Conservation (phyloP, 805 yeast genomes). For the Lachancea sp. region DNA sequence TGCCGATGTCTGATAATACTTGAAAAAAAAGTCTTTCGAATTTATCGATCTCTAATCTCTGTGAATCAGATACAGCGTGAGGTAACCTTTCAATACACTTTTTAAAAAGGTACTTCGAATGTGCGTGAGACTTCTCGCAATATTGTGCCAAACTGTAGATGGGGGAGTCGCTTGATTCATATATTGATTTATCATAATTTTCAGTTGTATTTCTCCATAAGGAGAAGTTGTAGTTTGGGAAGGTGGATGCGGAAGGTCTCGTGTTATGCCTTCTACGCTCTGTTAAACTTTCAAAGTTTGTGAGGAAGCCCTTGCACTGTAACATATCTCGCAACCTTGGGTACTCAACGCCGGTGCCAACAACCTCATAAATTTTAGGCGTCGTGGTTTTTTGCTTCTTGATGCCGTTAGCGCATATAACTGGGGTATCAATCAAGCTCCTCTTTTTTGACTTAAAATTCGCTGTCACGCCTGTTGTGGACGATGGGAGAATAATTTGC, state of each 20-base stretch:
- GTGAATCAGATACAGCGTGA: conserved; percentile 19
- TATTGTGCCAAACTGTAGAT: conserved; percentile 51
- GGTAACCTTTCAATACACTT: conserved; percentile 11
- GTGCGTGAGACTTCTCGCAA: conserved; percentile 47
- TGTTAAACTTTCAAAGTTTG: conserved; percentile 44
- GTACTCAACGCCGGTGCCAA: conserved; percentile 42
- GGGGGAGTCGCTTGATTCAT: conserved; percentile 41
- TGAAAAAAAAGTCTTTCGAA: conserved; percentile 43
- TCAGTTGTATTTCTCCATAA: conserved; percentile 40
- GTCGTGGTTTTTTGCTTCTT: background rate
- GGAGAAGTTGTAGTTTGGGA: conserved; percentile 38
- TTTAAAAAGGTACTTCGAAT: conserved; percentile 28
- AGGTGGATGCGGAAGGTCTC: conserved; percentile 28
- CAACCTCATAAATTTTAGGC: conserved; percentile 19
- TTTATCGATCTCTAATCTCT: conserved; percentile 12
- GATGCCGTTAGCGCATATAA: background rate
- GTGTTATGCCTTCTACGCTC: conserved; percentile 39
- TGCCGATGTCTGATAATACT: conserved; percentile 28
- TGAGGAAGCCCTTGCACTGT: conserved; percentile 44
- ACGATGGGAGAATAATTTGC: conserved; percentile 1
- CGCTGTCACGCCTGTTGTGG: conserved; percentile 4
- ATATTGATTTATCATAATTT: conserved; percentile 36
- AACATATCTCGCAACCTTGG: conserved; percentile 42
- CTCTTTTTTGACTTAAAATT: background rate
- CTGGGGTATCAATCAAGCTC: conserved; percentile 6